phyloP scores from a whole-genome alignment of 1,284 basidiomycete species.

The Trametes hirsuta region DNA sequence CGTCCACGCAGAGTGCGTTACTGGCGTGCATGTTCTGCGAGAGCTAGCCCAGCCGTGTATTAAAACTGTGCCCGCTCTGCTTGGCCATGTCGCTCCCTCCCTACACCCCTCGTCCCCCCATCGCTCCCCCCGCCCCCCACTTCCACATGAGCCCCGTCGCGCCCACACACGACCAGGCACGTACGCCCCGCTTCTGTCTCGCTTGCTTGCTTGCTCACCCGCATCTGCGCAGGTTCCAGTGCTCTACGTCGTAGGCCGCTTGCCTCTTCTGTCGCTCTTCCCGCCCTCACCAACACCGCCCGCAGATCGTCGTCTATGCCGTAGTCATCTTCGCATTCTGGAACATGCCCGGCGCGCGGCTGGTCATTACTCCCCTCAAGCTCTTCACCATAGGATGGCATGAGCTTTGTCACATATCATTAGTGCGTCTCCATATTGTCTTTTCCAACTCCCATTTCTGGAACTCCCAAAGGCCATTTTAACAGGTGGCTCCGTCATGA shows the following conservation, averaged over 20 bases:
- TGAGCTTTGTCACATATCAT: slow-evolving; percentile 79
- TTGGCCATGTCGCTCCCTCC: slow-evolving; percentile 29
- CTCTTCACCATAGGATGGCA: slow-evolving; percentile 85
- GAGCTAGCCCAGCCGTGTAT: slow-evolving; percentile 1
- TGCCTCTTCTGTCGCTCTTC: slow-evolving; percentile 1
- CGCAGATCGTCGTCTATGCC: slow-evolving; percentile 74
- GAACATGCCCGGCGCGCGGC: slow-evolving; percentile 77
- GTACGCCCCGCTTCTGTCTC: slow-evolving; percentile 7
- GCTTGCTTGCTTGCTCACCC: slow-evolving; percentile 1
- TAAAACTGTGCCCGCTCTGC: slow-evolving; percentile 15
- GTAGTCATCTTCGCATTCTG: slow-evolving; percentile 82
- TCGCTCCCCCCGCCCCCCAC: slow-evolving; percentile 28
- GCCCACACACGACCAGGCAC: slow-evolving; percentile 38
- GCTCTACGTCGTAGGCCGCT: slow-evolving; percentile 69
- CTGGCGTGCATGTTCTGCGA: slow-evolving; percentile 12
- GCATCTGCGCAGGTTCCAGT: slow-evolving; percentile 37
- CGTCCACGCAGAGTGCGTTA: slow-evolving; percentile 3
- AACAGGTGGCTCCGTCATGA: slow-evolving; percentile 73
- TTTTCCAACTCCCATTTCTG: slow-evolving; percentile 1
- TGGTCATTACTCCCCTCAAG: slow-evolving; percentile 79
- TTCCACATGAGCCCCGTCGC: slow-evolving; percentile 32
- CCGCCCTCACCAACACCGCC: neutral
- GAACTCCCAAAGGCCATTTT: slow-evolving; percentile 59
- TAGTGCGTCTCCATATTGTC: slow-evolving; percentile 47
- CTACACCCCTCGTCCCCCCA: slow-evolving; percentile 32